Evolutionary conservation across 306 rosid species (phyloP).

Genomic region (Quercus cerris): DNA sequence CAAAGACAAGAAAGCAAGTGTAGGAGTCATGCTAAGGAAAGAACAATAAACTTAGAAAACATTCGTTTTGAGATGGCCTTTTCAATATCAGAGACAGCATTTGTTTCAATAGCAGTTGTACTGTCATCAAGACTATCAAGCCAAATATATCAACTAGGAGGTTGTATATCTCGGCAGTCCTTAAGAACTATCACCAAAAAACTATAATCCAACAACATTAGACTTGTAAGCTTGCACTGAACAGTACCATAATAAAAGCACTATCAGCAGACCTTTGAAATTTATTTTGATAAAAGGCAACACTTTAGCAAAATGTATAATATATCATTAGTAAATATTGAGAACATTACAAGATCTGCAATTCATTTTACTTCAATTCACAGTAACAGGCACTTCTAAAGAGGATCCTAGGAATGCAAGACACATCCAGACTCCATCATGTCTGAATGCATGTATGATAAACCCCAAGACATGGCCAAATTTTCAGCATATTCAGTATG

Average conservation of each 20-base stretch:
- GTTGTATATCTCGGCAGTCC: conserved; percentile 90
- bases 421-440: background rate
- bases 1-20: background rate
- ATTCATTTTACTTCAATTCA: background rate
- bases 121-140: conserved; percentile 35
- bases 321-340: background rate
- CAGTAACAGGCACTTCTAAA: background rate
- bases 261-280: background rate
- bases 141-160: conserved; percentile 62
- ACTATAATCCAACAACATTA: conserved; percentile 1
- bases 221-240: conserved; percentile 1
- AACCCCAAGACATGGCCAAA: background rate
- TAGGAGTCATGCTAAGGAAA: background rate
- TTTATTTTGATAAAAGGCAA: background rate
- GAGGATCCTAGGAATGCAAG: background rate
- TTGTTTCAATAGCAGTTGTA: conserved; percentile 23
- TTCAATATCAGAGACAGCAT: conserved; percentile 53
- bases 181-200: conserved; percentile 78
- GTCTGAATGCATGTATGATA: background rate
- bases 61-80: conserved; percentile 59
- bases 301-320: background rate
- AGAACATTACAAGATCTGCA: background rate
- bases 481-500: background rate
- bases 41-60: conserved; percentile 51
- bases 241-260: background rate